phyloP scores from a whole-genome alignment of 2,329 filamentous ascomycete species.

The Capronia epimyces region DNA sequence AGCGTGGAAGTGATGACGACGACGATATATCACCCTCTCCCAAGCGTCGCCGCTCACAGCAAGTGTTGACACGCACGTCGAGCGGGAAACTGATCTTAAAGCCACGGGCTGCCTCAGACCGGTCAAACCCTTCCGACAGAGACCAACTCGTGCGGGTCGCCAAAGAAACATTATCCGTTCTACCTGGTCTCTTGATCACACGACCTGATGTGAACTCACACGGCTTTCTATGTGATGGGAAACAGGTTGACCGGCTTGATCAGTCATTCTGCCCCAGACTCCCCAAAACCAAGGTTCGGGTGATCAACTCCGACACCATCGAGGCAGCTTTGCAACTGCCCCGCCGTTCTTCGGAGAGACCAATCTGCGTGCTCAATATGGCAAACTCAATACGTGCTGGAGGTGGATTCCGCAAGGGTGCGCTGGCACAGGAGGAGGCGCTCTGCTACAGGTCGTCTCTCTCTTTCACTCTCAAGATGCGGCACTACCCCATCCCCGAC shows the following conservation, averaged over 20 bases:
- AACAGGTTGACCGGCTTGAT: constrained; percentile 39
- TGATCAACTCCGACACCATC: constrained; percentile 55
- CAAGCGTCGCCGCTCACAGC: not conserved
- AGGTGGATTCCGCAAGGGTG: constrained; percentile 60
- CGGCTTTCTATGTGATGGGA: constrained; percentile 39
- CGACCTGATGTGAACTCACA: constrained; percentile 39
- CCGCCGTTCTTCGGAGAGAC: constrained; percentile 29
- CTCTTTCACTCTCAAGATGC: constrained; percentile 35
- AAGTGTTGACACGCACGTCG: not conserved
- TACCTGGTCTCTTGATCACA: constrained; percentile 46
- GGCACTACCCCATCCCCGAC: constrained; percentile 51
- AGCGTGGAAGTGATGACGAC: not conserved
- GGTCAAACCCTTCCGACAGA: constrained; percentile 7
- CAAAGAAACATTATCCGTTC: constrained; percentile 44
- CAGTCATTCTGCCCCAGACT: constrained; percentile 40
- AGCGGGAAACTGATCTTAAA: not conserved
- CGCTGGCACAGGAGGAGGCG: constrained; percentile 63
- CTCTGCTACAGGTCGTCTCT: constrained; percentile 58
- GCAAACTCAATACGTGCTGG: constrained; percentile 54
- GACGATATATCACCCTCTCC: not conserved
- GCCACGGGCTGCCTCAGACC: not conserved
- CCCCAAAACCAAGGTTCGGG: constrained; percentile 39
- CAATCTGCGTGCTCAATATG: constrained; percentile 61
- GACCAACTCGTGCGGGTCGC: constrained; percentile 40
- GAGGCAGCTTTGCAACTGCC: constrained; percentile 48